Percentiles rank a stretch among this genome's conserved stretches.
Conservation (phyloP, 768 basidiomycete species). For the Tulasnella sp. region DNA sequence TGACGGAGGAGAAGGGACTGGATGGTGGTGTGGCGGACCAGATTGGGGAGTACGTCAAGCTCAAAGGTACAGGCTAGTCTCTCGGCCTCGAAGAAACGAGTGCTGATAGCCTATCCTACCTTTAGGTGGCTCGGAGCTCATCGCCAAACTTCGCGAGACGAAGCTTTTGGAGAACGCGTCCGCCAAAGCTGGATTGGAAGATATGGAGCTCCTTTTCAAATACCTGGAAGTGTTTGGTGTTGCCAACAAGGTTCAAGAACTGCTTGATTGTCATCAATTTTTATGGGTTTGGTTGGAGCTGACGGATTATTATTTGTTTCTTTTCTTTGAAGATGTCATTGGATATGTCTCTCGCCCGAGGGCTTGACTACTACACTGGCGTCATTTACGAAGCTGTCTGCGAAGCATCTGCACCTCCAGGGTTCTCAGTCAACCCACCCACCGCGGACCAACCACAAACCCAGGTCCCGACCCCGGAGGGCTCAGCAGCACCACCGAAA, state of each 20-base stretch:
- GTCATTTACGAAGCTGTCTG: conserved; percentile 96
- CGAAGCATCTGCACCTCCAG: conserved; percentile 87
- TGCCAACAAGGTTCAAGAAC: conserved; percentile 49
- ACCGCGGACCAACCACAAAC: conserved; percentile 30
- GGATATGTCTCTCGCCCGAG: conserved; percentile 93
- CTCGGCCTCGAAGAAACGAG: not conserved
- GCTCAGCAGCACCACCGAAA: conserved; percentile 27
- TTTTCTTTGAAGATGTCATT: conserved; percentile 61
- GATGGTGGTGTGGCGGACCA: conserved; percentile 71
- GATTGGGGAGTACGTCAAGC: conserved; percentile 94
- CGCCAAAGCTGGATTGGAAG: conserved; percentile 71
- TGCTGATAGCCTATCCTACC: not conserved
- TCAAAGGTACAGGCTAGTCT: conserved; percentile 50
- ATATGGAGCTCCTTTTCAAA: conserved; percentile 77
- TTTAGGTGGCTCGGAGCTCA: conserved; percentile 70
- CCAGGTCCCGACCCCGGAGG: conserved; percentile 6
- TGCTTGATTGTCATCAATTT: not conserved
- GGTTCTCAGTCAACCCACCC: conserved; percentile 37
- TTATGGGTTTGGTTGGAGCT: not conserved
- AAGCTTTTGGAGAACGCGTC: conserved; percentile 54
- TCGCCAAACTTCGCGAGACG: conserved; percentile 60
- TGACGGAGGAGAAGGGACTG: conserved; percentile 92
- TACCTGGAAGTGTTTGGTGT: conserved; percentile 74
- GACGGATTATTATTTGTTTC: not conserved
- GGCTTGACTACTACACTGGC: conserved; percentile 97